Conservation (phyloP, 140 eudicot genomes). For the Anethum foeniculum region DNA sequence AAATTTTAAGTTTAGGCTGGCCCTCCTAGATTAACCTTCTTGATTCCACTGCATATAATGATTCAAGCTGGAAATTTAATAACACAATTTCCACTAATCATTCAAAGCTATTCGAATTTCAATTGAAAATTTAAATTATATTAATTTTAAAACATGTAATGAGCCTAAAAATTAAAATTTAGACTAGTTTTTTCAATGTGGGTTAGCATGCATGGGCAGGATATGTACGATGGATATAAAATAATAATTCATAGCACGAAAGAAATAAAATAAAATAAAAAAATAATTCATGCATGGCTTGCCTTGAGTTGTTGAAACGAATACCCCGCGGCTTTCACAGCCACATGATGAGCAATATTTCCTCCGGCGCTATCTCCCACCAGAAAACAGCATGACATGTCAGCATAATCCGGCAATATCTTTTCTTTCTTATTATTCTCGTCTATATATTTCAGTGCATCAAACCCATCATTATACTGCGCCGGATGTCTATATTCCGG, state of each 20-base stretch:
- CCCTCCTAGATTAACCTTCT: too few species aligned
- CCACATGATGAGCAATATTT: constrained; percentile 32
- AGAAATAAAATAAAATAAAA: not conserved
- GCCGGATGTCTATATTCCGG: constrained; percentile 44
- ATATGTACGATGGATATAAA: not conserved
- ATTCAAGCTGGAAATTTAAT: too few species aligned
- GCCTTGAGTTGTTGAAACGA: constrained; percentile 8
- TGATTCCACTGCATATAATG: too few species aligned
- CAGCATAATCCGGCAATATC: constrained; percentile 18
- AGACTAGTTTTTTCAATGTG: too few species aligned
- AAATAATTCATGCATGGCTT: not conserved
- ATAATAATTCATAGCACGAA: not conserved
- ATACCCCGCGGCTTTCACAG: not conserved
- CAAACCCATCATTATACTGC: constrained; percentile 35
- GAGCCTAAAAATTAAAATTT: too few species aligned
- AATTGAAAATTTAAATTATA: too few species aligned
- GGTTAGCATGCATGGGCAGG: too few species aligned
- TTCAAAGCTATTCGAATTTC: too few species aligned
- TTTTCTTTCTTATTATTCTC: constrained; percentile 6
- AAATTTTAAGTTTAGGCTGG: too few species aligned
- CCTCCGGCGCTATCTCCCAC: constrained; percentile 46
- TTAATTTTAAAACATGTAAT: too few species aligned
- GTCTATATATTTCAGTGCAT: constrained; percentile 15
- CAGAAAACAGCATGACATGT: constrained; percentile 21
- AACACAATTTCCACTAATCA: too few species aligned